These are phyloP conservation scores for Wallacemonas sp. DNA, from an alignment of 208 protist species.

Conservation along the genomic window DNA sequence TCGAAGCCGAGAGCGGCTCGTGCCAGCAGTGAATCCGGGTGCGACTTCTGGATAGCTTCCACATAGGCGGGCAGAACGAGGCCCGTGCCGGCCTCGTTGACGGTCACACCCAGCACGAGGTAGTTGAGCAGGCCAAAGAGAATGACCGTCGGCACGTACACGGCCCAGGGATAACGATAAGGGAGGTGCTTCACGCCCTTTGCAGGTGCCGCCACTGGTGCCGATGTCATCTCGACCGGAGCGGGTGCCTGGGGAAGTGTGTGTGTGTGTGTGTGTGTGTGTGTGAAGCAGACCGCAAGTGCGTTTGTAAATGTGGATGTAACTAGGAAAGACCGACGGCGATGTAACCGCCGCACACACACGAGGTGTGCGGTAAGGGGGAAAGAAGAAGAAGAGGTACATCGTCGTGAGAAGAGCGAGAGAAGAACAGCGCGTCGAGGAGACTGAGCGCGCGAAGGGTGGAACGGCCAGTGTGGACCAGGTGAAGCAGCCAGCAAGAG, in stretches of 20 bases:
- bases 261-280: background rate
- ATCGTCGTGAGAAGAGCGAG: too few species aligned
- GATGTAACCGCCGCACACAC: too few species aligned
- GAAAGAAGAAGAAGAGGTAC: too few species aligned
- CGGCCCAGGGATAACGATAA: conserved; percentile 32
- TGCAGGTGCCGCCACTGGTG: background rate
- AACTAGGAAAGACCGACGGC: background rate
- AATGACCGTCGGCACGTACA: conserved; percentile 32
- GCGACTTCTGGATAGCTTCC: background rate
- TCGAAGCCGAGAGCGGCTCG: conserved; percentile 34
- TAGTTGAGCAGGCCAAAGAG: conserved; percentile 67
- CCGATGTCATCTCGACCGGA: background rate
- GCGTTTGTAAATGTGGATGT: conserved; percentile 9
- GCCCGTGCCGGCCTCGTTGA: conserved; percentile 24
- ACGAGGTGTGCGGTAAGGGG: too few species aligned
- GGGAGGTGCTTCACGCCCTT: background rate
- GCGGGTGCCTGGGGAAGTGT: too few species aligned
- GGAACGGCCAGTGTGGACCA: too few species aligned
- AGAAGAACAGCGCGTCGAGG: too few species aligned
- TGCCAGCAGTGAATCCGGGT: background rate
- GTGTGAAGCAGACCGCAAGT: too few species aligned
- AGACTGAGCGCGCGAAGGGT: too few species aligned
- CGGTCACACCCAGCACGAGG: conserved; percentile 30
- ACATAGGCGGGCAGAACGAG: conserved; percentile 35
- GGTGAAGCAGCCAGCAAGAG: too few species aligned